Base-by-base conservation (phyloP, 2,329 filamentous ascomycete genomes). In the Botryotinia calthae region DNA sequence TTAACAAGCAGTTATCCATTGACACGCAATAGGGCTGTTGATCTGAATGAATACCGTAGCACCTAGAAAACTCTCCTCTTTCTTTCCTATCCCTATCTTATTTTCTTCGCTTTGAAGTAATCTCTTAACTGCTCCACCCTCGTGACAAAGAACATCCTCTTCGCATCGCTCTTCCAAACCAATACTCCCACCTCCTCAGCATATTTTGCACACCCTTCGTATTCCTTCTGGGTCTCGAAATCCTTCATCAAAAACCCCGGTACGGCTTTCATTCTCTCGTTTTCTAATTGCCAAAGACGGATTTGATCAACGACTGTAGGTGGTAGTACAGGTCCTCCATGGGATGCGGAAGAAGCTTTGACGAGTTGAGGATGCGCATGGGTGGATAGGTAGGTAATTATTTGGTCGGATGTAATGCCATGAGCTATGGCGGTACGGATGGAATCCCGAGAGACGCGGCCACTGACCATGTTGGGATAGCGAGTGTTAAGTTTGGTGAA, bases 291-390 rank as follows among this genome's bases (percentile, higher is more conserved):
- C 96, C 96, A 99, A 31, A 99, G 88, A 2, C 95, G 88, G 79
- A 99, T 98, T 85, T 99, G 96, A 82, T 99, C 96, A 75, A 98
- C 93, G 25, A 99, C 96, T 0, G 97, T 98, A 0, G 96, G 95
- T 1, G 97, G 96, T 2, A 99, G 87, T 25, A 97, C 89, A 2
- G 95, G 92, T 4, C 75, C 76, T 28, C 74, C 77, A n/a, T 77
- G 77, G 14, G 75, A 73, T 14, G 75, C 74, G 0, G 82, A 79
- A 2, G 82, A 79, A 75, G 86, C 86, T 79, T 87, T 87, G 74
- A 87, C 90, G 89, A 99, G 94, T 82, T 98, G 93, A 62, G 97
- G 94, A 83, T 99, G 96, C 0, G 96, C 96, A 83, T 99, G 95
- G 6, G 93, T 92, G 12, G 91, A 90, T 2, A 99, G 89, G 83